Evolutionary conservation across 2,329 filamentous ascomycete species (phyloP), one percentile per base, ranked within the genome.

Genomic region (Aspergillus puulaauensis): DNA sequence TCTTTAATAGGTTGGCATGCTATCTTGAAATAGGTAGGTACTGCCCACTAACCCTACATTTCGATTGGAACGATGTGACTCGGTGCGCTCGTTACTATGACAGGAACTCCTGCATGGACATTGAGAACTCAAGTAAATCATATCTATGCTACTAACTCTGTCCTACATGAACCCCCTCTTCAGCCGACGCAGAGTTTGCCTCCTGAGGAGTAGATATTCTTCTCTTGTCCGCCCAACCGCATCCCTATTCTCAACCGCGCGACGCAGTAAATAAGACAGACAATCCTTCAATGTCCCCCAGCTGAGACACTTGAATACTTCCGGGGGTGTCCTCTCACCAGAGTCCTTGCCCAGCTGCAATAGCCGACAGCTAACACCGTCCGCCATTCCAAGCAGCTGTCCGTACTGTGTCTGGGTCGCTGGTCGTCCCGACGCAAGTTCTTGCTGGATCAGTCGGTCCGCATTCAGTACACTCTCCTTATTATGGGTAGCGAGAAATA

Each of bases 381-480:
- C 91, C 2, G 91, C 91, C 92, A 96, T 96, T 24, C 92, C 91
- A 76, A 91, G 88, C 5, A 96, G 82, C 76, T 96, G 91, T 3
- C 88, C 88, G 71, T 89, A 90, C 15, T 77, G 72, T 1, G 82
- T 69, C 3, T 77, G 72, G 53, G 73, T 67, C 31, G 70, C 69
- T 57, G 69, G 64, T 59, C 71, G 66, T 45, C 80, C 77, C 11
- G 68, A 56, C 12, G 71, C 69, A 19, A 79, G 74, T n/a, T 82
- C 75, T 2, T 67, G 54, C 44, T 57, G 58, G 3, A 66, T 64
- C 6, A 73, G 56, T 3, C 67, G 63, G 59, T 78, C 77, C 6
- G 81, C 81, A 49, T 73, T 73, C n/a, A 72, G 64, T 41, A 84
- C 76, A 9, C 78, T 79, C 47, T 71, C 68, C n/a, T 73, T 69